Percentiles rank a stretch among this genome's conserved stretches.
phyloP scores from a whole-genome alignment of 208 protist genomes.

The Crithidia bombi region DNA sequence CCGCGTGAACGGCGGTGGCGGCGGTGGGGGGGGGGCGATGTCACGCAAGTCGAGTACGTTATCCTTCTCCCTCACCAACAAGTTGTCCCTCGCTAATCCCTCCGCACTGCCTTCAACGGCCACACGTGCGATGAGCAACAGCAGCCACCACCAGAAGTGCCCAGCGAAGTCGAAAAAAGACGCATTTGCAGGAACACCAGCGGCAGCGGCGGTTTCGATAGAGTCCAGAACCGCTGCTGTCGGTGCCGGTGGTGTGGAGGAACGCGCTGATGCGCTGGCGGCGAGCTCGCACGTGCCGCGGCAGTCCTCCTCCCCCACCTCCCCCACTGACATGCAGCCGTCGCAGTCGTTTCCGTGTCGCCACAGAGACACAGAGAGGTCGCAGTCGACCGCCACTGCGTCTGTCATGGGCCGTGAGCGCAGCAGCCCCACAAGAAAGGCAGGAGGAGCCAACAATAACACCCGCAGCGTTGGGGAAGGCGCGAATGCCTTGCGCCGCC shows the following conservation, averaged over 20 bases:
- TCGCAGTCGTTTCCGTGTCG: constrained; percentile 3
- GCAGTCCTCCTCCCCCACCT: background rate
- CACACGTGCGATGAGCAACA: background rate
- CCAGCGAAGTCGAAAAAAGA: background rate
- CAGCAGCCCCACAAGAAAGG: background rate
- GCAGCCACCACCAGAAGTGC: background rate
- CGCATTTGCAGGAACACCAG: background rate
- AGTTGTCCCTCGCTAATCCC: background rate
- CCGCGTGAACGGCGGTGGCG: constrained; percentile 1
- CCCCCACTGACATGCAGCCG: constrained; percentile 1
- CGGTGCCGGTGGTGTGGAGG: too few relatives aligned
- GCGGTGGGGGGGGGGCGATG: too few relatives aligned
- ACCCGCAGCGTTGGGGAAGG: constrained; percentile 8
- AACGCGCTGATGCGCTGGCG: background rate
- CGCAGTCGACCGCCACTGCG: constrained; percentile 4
- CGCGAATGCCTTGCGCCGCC: constrained; percentile 26
- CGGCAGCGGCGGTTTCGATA: background rate
- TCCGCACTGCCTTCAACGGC: background rate
- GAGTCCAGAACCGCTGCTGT: background rate
- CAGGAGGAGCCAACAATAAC: background rate
- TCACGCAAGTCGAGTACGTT: constrained; percentile 4
- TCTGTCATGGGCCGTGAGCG: constrained; percentile 11
- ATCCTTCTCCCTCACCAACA: background rate
- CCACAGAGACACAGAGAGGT: constrained; percentile 1
- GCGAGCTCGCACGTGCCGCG: constrained; percentile 3